Evolutionary conservation across 495 filamentous ascomycete species (phyloP), one percentile per base, ranked within the genome.

Genomic region (Aspergillus affinis): DNA sequence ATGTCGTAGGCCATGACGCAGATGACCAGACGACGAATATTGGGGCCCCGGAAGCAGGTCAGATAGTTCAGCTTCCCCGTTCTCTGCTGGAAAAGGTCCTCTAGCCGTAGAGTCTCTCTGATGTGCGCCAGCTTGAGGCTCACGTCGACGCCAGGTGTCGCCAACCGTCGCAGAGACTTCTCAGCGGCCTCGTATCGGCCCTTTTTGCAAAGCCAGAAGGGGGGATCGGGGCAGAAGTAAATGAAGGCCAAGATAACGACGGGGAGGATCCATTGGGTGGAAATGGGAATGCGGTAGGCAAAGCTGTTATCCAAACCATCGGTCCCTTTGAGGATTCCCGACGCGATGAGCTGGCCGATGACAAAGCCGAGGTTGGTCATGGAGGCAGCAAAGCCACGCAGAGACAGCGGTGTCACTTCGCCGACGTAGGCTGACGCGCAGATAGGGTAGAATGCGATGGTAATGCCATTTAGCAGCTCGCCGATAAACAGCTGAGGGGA

Each of bases 1-100:
- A 78, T 74, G 65, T 72, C 65, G 65, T 79, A 84, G 46, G 78
- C 76, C 68, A 75, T 75, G 45, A 79, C 73, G 59, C 74, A 75
- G 59, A 82, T 82, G 50, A 77, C 44, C 13, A 78, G 74, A 7
- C 81, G 75, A 45, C 75, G 74, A 46, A 73, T 66, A 54, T 83
- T 76, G 5, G 76, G 69, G 2, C 81, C 79, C 8, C 70, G 70
- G 60, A 79, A 77, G 27, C 78, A 76, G 55, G 83, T 79, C 0
- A 70, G 63, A 48, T 68, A 78, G 41, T 70, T 67, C 48, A 67
- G 61, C 48, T 63, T 65, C 68, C 58, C 64, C 52, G 29, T 32
- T 2, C 29, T 32, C 29, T 81, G 51, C 76, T 81, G 50, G 82
- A 68, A 63, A n/a, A 52, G 67, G 61, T 74, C 66, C 68, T 79